Percentiles rank a stretch among this genome's conserved stretches.
Conservation (phyloP, 495 filamentous ascomycete species). For the Aspergillus hancockii region DNA sequence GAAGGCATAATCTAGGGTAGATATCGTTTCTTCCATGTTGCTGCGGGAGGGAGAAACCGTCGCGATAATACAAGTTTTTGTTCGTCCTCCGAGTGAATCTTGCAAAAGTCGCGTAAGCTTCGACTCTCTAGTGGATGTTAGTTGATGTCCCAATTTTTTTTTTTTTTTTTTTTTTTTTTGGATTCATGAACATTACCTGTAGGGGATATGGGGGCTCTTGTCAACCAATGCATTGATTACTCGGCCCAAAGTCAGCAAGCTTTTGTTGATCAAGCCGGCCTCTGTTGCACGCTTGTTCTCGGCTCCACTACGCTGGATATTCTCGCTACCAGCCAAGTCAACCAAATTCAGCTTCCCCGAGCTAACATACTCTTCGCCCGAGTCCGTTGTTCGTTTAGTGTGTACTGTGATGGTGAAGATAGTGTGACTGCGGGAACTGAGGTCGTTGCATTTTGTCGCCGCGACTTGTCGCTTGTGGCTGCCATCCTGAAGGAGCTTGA, state of each 20-base stretch:
- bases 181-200: slow-evolving; percentile 45
- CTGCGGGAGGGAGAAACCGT: slow-evolving; percentile 91
- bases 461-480: slow-evolving; percentile 94
- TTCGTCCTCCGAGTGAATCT: slow-evolving; percentile 92
- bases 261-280: slow-evolving; percentile 97
- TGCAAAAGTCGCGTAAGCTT: slow-evolving; percentile 93
- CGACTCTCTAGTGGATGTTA: slow-evolving; percentile 63
- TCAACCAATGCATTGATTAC: slow-evolving; percentile 99
- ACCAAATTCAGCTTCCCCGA: slow-evolving; percentile 95
- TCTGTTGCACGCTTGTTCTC: slow-evolving; percentile 97
- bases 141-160: neutral
- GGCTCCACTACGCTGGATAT: slow-evolving; percentile 93
- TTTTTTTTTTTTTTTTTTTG: too few relatives aligned
- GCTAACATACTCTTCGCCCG: slow-evolving; percentile 88
- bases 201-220: slow-evolving; percentile 86
- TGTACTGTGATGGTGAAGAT: slow-evolving; percentile 93
- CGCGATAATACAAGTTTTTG: slow-evolving; percentile 98
- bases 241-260: slow-evolving; percentile 86
- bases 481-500: slow-evolving; percentile 84
- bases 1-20: slow-evolving; percentile 95
- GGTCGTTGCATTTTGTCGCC: slow-evolving; percentile 96
- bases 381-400: slow-evolving; percentile 76
- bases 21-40: slow-evolving; percentile 97
- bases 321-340: slow-evolving; percentile 94
- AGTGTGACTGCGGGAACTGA: slow-evolving; percentile 93